Evolutionary conservation across 1,284 basidiomycete species (phyloP).

Genomic region (Phylloporus sp.): DNA sequence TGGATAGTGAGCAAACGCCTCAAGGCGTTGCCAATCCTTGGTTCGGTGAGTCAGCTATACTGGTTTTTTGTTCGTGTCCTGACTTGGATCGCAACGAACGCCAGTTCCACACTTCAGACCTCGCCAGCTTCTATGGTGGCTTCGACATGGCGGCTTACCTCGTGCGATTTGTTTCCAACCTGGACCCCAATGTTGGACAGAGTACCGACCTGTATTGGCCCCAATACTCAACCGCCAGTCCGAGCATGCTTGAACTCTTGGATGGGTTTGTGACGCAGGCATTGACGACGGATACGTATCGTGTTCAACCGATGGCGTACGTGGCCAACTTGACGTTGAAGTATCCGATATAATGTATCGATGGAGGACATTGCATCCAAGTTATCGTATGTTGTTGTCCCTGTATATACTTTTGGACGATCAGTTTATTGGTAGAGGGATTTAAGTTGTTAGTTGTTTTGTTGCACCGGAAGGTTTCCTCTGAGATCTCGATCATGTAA

Average conservation of each 20-base stretch:
- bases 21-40: conserved; percentile 47
- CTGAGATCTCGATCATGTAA: too few species aligned
- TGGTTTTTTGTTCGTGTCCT: too few species aligned
- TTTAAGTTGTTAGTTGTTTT: too few species aligned
- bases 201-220: conserved; percentile 49
- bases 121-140: conserved; percentile 41
- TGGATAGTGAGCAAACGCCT: conserved; percentile 44
- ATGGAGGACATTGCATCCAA: too few species aligned
- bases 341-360: conserved; percentile 34
- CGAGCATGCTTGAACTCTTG: conserved; percentile 48
- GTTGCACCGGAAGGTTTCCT: too few species aligned
- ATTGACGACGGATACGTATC: conserved; percentile 47
- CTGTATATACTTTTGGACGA: too few species aligned
- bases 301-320: conserved; percentile 45
- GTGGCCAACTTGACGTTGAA: conserved; percentile 42
- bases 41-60: conserved; percentile 35
- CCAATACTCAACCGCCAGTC: conserved; percentile 42
- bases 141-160: conserved; percentile 46
- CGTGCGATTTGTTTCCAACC: conserved; percentile 45
- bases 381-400: too few species aligned
- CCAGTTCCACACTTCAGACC: conserved; percentile 45
- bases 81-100: background rate
- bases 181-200: conserved; percentile 52
- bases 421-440: too few species aligned
- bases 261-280: conserved; percentile 43